Base-by-base conservation (phyloP, 225 moss, liverwort and hornwort species). In the Thuidium tamariscinum region DNA sequence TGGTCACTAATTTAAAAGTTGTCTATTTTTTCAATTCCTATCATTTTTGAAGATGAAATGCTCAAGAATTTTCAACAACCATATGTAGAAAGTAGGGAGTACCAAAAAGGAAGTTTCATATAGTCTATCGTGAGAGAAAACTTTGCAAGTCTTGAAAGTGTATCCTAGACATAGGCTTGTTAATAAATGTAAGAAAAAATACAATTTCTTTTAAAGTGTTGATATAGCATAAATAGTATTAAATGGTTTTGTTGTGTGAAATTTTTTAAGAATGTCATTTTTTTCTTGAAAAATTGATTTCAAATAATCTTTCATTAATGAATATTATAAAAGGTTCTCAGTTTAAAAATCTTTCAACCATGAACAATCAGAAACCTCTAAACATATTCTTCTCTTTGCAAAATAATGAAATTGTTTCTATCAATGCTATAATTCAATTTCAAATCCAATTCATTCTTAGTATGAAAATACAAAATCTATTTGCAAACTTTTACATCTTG, bases 81-180 rank as follows among this genome's bases (percentile, higher is more conserved):
- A 39, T 5, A 2, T 23, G 39, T 23, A 22, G 4, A 67, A 11
- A 37, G 2, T 7, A 67, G 23, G 7, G 23, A 39, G 67, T 37
- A 67, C 37, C 1, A 39, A 22, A 37, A 7, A 23, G 1, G 39
- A 67, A 22, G 13, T 22, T 67, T 37, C 4, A 67, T 20, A 22
- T 39, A 13, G 23, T 37, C 37, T 13, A 67, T 37, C 7, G 1
- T 4, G 37, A 13, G 0, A 22, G 1, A 37, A 23, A 7, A 13
- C 1, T 6, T 37, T 23, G 2, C 7, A 67, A 67, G 36, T 23
- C 4, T 39, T 39, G 23, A 39, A 68, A 39, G 4, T 4, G 10
- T 1, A 22, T 37, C 2, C 7, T 0, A 2, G 0, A 37, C 2
- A 36, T 20, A 12, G 3, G 21, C 6, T 22, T 0, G 2, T 21